phyloP scores from a whole-genome alignment of 768 basidiomycete species.

The Amanita subjunquillea region DNA sequence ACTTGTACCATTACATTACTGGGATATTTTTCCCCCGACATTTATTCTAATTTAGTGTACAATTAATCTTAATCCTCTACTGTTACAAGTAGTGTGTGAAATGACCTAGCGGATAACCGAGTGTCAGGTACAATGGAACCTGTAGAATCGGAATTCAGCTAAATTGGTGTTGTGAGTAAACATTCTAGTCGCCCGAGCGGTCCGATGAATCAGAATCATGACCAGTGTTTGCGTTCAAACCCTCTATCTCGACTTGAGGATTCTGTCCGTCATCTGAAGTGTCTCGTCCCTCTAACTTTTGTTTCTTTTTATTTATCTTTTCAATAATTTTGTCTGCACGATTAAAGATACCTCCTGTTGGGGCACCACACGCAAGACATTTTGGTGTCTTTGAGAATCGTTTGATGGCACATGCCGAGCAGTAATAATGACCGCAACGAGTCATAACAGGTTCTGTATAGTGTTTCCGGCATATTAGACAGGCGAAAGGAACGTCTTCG shows the following conservation, averaged over 20 bases:
- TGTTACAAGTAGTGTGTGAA: not conserved
- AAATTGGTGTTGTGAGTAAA: not conserved
- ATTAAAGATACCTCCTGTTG: conserved; percentile 96
- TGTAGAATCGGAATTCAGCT: not conserved
- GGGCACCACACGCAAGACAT: conserved; percentile 87
- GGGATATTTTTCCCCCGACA: too few species aligned
- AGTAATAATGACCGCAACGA: conserved; percentile 95
- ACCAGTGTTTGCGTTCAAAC: conserved; percentile 27
- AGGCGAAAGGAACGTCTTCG: conserved; percentile 96
- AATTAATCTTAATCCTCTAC: not conserved
- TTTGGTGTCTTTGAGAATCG: conserved; percentile 91
- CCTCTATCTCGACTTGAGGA: conserved; percentile 50
- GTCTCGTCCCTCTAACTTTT: conserved; percentile 44
- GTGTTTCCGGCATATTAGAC: conserved; percentile 88
- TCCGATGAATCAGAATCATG: conserved; percentile 25
- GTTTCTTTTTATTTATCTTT: conserved; percentile 68
- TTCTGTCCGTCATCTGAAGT: conserved; percentile 30
- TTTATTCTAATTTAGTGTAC: not conserved
- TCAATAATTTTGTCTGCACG: conserved; percentile 87
- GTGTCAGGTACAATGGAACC: not conserved
- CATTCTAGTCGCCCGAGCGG: conserved; percentile 4
- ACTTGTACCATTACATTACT: too few species aligned
- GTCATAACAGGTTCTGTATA: conserved; percentile 95
- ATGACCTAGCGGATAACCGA: not conserved
- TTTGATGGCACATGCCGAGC: conserved; percentile 91